These are phyloP conservation scores for Penicillium sp. DNA, from an alignment of 2,329 filamentous ascomycete genomes.

Conservation along the genomic window DNA sequence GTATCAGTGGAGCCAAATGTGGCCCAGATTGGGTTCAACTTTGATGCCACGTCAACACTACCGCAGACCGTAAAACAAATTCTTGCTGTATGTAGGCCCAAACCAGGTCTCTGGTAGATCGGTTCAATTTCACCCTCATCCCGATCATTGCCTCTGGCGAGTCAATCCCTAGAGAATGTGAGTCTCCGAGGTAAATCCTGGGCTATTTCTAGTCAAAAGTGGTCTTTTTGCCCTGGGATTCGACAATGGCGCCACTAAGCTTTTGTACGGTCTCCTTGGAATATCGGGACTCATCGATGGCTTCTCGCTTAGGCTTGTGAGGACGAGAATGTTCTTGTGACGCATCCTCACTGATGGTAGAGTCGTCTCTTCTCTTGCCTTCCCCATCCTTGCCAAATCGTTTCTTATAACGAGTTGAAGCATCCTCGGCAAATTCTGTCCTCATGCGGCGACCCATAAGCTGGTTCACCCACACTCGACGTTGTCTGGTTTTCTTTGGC, in stretches of 20 bases:
- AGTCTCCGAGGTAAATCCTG: no score
- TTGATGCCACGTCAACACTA: slow-evolving; percentile 13
- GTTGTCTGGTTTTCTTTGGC: slow-evolving; percentile 43
- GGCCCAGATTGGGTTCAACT: slow-evolving; percentile 1
- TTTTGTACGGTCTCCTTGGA: slow-evolving; percentile 52
- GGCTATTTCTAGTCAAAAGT: slow-evolving; percentile 60
- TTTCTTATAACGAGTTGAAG: slow-evolving; percentile 85
- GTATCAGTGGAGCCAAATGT: slow-evolving; percentile 6
- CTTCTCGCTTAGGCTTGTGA: slow-evolving; percentile 23
- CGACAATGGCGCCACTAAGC: slow-evolving; percentile 72
- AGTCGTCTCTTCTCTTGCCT: slow-evolving; percentile 23
- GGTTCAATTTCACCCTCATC: background rate
- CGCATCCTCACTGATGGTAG: slow-evolving; percentile 20
- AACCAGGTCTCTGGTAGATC: slow-evolving; percentile 2
- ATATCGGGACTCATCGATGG: slow-evolving; percentile 42
- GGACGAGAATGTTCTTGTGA: slow-evolving; percentile 22
- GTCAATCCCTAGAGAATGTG: no score
- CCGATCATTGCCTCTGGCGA: no score
- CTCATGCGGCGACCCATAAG: slow-evolving; percentile 74
- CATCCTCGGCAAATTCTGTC: slow-evolving; percentile 90
- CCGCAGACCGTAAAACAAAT: slow-evolving; percentile 7
- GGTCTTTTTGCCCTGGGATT: slow-evolving; percentile 71
- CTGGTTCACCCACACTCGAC: slow-evolving; percentile 74
- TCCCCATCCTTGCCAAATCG: slow-evolving; percentile 71
- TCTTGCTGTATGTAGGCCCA: slow-evolving; percentile 8